Base-by-base conservation (phyloP, 441 rosid genomes). In the Croton setiger region DNA sequence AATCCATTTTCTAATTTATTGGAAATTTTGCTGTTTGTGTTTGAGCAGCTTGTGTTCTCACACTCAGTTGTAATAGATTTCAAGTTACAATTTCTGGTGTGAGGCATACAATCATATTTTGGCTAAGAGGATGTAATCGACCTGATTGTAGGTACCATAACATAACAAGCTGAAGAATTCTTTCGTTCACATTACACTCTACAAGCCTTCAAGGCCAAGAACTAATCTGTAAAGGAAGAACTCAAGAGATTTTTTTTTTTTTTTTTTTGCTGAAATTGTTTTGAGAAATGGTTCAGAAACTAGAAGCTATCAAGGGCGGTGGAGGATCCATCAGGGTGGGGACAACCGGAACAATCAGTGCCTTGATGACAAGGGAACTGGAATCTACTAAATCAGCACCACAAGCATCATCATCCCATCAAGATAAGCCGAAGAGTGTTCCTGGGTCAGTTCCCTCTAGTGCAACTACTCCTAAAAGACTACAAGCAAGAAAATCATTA, bases 271-370 rank as follows among this genome's bases (percentile, higher is more conserved):
- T 68, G 59, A 55, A 54, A 54, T 4, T 47, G 21, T 31, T 56
- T 37, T 69, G 35, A 77, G 51, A 81, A 68, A 90, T 89, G 98
- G 90, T 77, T 76, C 94, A 83, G 80, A 85, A 83, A 67, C 85
- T 87, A 57, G 97, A 91, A 86, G 78, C 85, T 68, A 82, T 86
- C 79, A 87, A 70, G 79, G 87, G 88, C 37, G 93, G 90, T 70
- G 94, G 94, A 75, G 97, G 96, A 72, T 86, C 97, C 27, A 80
- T 93, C 75, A 86, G 74, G 78, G 81, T 93, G 21, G 98, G 98
- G 61, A 76, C 97, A 4, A 91, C 88, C 4, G 98, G 98, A 70
- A 91, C 91, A 48, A 83, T 93, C 18, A 74, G 93, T 67, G 72
- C 94, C 69, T 79, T 93, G 66, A 89, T 93, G 89, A 84, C 90